Base-by-base conservation (phyloP, 495 filamentous ascomycete species). In the Tuber calosporum region DNA sequence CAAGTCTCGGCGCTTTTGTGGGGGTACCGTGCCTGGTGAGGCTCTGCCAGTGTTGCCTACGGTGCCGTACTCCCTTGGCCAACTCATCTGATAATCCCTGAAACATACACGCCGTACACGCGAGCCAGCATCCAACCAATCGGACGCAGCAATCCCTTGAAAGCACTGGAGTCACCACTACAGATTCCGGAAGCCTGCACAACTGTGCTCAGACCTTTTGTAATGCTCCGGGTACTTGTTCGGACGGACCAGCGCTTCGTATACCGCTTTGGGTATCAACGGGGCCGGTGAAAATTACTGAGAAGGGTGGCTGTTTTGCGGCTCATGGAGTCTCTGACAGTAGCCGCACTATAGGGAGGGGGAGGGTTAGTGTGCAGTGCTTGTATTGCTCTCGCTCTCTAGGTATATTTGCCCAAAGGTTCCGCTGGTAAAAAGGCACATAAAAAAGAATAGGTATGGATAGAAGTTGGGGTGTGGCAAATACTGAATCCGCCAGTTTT, bases 11-110 rank as follows among this genome's bases (percentile, higher is more conserved):
- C 4, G 7, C 22, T 7, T 58, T 62, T 26, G 2, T 26, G 11
- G 17, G 26, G 17, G 53, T 17, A 17, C 13, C 13, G 15, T 5
- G 26, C 22, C 9, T 58, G 13, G 15, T 62, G 53, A 17, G 53
- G 53, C 53, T 62, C 53, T 62, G 53, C 53, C 6, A 30, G n/a
- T 62, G 53, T 62, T 62, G 53, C 53, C 53, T 62, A 62, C n/a
- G n/a, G n/a, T n/a, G n/a, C 9, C 9, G 53, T 30, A 30, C 4
- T 62, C 11, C 53, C 26, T 17, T 62, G 0, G 53, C 53, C 26
- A 62, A 22, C 45, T 26, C 22, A 53, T 53, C 22, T 2, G 26
- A 22, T 26, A 8, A 53, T 53, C 45, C 45, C 45, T 26, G 53
- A 13, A 26, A 4, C 53, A 30, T 62, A 62, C 26, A 62, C 53